These are phyloP conservation scores for Albophoma yamanashiensis DNA, from an alignment of 2,329 filamentous ascomycete species.

Conservation along the genomic window DNA sequence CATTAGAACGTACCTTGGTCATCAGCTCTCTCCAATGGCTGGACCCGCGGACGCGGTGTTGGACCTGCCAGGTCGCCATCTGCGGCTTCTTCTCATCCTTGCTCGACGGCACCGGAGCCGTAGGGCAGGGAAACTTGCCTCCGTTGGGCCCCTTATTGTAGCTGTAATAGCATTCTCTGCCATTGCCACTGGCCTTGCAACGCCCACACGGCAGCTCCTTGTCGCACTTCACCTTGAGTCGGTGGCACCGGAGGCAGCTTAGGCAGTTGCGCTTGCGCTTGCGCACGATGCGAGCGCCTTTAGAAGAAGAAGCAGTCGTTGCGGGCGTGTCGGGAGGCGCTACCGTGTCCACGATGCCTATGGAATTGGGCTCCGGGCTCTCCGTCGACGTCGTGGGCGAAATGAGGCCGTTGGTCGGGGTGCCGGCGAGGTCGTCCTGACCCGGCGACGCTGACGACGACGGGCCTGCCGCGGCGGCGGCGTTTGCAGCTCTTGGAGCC, in stretches of 20 bases:
- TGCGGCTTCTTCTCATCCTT: constrained; percentile 17
- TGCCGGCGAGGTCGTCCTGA: constrained; percentile 6
- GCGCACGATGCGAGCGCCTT: constrained; percentile 15
- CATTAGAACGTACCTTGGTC: constrained; percentile 18
- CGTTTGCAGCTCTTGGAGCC: neutral
- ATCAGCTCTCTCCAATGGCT: constrained; percentile 26
- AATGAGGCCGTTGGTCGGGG: constrained; percentile 14
- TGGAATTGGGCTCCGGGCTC: constrained; percentile 13
- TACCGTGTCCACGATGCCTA: constrained; percentile 3
- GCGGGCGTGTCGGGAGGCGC: neutral
- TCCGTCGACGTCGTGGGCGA: constrained; percentile 17
- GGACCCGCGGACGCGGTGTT: constrained; percentile 21
- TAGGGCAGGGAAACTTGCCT: constrained; percentile 21
- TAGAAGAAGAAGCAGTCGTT: neutral
- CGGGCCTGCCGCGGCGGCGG: neutral
- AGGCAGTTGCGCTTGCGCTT: constrained; percentile 25
- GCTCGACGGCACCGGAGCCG: constrained; percentile 12
- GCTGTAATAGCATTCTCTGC: constrained; percentile 23
- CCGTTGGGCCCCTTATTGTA: constrained; percentile 25
- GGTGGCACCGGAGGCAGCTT: constrained; percentile 23
- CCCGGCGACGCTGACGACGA: constrained; percentile 8
- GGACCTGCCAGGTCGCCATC: constrained; percentile 20
- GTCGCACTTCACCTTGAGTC: constrained; percentile 27
- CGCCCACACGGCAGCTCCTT: constrained; percentile 24
- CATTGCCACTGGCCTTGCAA: constrained; percentile 22